Conservation (phyloP, 495 filamentous ascomycete species). For the Neurospora sp. region DNA sequence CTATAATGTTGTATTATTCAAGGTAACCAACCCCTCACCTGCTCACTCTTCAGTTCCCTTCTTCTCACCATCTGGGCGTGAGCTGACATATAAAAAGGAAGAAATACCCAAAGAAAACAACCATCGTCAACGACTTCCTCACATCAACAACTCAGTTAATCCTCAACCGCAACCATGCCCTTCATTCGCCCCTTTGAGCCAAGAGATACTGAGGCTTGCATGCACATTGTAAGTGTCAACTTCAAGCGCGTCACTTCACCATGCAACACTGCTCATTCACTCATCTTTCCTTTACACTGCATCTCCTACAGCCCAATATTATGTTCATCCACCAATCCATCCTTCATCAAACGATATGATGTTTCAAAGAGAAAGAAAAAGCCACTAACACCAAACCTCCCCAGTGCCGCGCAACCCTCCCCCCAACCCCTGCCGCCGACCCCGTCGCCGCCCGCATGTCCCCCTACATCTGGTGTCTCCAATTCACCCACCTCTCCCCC, state of each 20-base stretch:
- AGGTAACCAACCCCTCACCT: not conserved
- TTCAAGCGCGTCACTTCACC: not conserved
- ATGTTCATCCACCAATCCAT: not conserved
- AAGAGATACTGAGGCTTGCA: slow-evolving; percentile 23
- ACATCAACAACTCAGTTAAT: not conserved
- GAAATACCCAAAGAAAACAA: not conserved
- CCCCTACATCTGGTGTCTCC: slow-evolving; percentile 37
- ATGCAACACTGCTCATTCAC: not conserved
- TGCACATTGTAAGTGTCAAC: slow-evolving; percentile 22
- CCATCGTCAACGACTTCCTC: not conserved
- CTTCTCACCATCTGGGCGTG: not conserved
- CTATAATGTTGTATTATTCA: not conserved
- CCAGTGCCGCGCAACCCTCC: slow-evolving; percentile 33
- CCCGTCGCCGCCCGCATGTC: slow-evolving; percentile 16
- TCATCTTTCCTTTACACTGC: not conserved
- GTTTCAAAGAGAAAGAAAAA: not conserved
- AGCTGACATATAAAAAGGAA: not conserved
- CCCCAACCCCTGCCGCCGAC: slow-evolving; percentile 22
- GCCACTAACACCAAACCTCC: not conserved
- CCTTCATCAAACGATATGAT: not conserved
- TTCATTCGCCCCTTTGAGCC: slow-evolving; percentile 25
- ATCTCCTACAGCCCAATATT: not conserved
- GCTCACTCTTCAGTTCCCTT: not conserved
- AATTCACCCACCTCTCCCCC: slow-evolving; percentile 31
- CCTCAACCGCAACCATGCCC: slow-evolving; percentile 14